Base-by-base conservation (phyloP, 2,329 filamentous ascomycete genomes). In the Coniochaeta hoffmannii region DNA sequence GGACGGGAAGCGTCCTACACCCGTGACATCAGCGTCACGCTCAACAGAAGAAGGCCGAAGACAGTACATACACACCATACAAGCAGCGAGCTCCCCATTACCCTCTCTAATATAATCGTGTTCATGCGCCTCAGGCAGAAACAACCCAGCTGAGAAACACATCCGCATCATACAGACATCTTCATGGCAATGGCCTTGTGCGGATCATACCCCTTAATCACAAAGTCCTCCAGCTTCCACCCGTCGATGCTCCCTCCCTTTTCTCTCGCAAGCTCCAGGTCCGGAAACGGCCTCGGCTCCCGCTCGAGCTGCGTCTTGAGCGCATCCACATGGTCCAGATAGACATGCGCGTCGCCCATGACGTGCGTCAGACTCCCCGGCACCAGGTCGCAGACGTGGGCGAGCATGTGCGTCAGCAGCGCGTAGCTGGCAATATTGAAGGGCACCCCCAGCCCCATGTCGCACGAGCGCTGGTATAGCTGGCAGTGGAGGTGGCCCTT, bases 381-480 rank as follows among this genome's bases (percentile, higher is more conserved):
- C 1, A 89, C 81, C 55, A 99, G 72, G 62, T 92, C 87, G 66
- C 88, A 91, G 11, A 88, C 90, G 67, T 92, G 87, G 1, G 94
- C 93, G 50, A 99, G 75, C 88, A 99, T 97, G 70, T 97, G 92
- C 41, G 92, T 97, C 38, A 99, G 76, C 56, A 99, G 76, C 32
- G 94, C 91, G 73, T 99, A 99, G 60, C 84, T 89, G 1, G 93
- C 94, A 65, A 99, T 97, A 70, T 99, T 99, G 77, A 99, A 99
- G 1, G 94, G 94, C 22, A 97, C 91, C 8, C 92, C 94, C 0
- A 99, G 84, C 0, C 94, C 94, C 90, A 97, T 97, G 69, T 99
- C 94, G 73, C 92, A 97, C 6, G 86, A 91, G 4, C 94, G 81
- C 74, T 99, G 94, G 71, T 99, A 99, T 3, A 99, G 74, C 64